Evolutionary conservation across 2,329 filamentous ascomycete species (phyloP), one percentile per base, ranked within the genome.

Genomic region (Dothistroma septosporum): DNA sequence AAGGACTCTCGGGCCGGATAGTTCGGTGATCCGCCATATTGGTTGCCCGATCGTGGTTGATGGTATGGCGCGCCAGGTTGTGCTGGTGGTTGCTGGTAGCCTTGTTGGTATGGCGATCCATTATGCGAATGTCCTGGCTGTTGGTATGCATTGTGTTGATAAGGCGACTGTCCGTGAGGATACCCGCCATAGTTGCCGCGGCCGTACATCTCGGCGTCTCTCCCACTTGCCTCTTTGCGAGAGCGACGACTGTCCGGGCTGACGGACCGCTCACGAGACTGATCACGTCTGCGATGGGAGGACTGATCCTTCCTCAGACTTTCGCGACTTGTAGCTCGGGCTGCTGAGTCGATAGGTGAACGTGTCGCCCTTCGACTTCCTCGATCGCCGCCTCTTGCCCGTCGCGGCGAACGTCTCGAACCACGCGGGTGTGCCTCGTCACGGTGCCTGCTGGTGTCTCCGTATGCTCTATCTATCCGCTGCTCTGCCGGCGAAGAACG

Each of bases 81-180:
- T 31, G 68, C 37, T 22, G 76, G 82, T 47, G 78, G 77, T 62
- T 85, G 82, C 47, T 83, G 77, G 68, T 85, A 84, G 28, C 80
- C 78, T 21, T 76, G 76, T 10, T 87, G 87, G 74, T 87, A 87
- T 74, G 75, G 76, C 64, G 78, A 79, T 61, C 76, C 78, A 16
- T 58, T 59, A 28, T 71, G 66, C 16, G 69, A 64, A 57, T 66
- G 64, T 44, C 54, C 61, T 37, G 56, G 55, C 75, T 78, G 75
- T 73, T 84, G 85, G 74, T 77, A 85, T 83, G 79, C 77, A 69
- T 82, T 78, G 65, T 79, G 78, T 57, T 75, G 78, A 69, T 87
- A 85, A 14, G 86, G 85, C 44, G 86, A 87, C 48, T 83, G 82
- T 10, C 80, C 79, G 61, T 82, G 82, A n/a, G 87, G 85, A 19